Evolutionary conservation across 148 eudicot species (phyloP), one percentile per base, ranked within the genome.

Genomic region (Drosera capensis): DNA sequence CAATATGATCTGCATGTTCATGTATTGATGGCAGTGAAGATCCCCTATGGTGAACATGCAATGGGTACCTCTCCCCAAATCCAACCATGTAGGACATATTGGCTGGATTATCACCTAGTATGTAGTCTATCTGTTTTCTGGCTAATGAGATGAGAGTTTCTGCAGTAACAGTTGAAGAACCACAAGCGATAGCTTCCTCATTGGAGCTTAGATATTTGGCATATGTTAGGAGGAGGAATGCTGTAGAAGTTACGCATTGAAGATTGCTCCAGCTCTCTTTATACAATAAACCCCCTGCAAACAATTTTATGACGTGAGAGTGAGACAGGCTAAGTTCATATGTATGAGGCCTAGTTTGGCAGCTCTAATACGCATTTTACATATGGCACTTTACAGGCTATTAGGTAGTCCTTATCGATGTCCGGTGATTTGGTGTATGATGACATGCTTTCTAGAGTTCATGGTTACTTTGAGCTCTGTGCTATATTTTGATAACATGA

Each of bases 11-110:
- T 14, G 86, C 78, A 43, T 77, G 71, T 21, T 64, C 40, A 25
- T 55, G 66, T 6, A 69, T 28, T 0, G 95, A 85, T 20, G 95
- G 95, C 3, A 85, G 21, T 11, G 95, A 85, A 9, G 92, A 68
- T 20, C 86, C 95, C 40, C 95, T 68, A 44, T 85, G 95, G 51
- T 85, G 95, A 29, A 78, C 54, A n/a, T 60, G 74, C 19, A 47
- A 35, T 0, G 95, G 95, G 48, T 74, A 85, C 35, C 43, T 80
- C 7, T 72, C 30, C 2, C 92, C 95, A 29, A 85, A 85, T 4
- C 95, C 95, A 8, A 85, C 92, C 90, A 85, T 85, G 55, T 77
- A 85, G 5, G 95, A 85, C 70, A 62, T 80, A 40, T 68, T 71
- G 19, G 48, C 58, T 0, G 92, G 95, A 45, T 85, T 85, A 23